Evolutionary conservation across 441 rosid species (phyloP), one percentile per base, ranked within the genome.

Genomic region (Populus hybrid): DNA sequence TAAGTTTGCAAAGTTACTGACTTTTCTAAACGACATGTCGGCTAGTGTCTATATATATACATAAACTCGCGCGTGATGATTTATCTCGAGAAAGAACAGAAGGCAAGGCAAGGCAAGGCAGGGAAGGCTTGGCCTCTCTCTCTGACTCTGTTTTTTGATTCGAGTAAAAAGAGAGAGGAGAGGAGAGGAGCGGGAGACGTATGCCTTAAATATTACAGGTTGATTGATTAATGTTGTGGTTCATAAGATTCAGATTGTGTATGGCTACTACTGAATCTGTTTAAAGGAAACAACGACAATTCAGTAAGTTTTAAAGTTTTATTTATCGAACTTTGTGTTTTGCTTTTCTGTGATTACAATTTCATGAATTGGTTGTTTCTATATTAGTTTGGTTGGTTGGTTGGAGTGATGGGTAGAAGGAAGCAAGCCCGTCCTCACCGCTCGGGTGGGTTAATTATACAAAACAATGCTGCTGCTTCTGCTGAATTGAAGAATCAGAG

Each of bases 381-480:
- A 5, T 67, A 24, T 34, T 66, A 76, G 36, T 78, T 76, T 81
- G 70, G 70, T 83, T 67, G 69, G 75, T 76, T 81, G 71, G 70
- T 81, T 66, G 69, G 75, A 88, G 91, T 78, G 79, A 95, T 95
- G 99, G 98, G 99, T 59, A 86, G 95, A 85, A 94, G 89, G 88
- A 95, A 95, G 86, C 98, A 93, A 81, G 76, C 91, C 70, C 89
- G 86, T 65, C 97, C 99, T 0, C 92, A 83, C 69, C 89, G 97
- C 73, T 94, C 99, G 0, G 89, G 87, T 68, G 91, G 86, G 23
- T 38, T 86, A 81, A 10, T 82, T 38, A 76, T 85, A 70, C 83
- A 83, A 69, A 77, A 72, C 76, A 83, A 70, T 72, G 85, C 71
- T 42, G 73, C 71, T 82, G 84, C 71, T 72, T 84, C 75, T 75